These are phyloP conservation scores for Viola odorata DNA, from an alignment of 345 rosid genomes.

Conservation along the genomic window DNA sequence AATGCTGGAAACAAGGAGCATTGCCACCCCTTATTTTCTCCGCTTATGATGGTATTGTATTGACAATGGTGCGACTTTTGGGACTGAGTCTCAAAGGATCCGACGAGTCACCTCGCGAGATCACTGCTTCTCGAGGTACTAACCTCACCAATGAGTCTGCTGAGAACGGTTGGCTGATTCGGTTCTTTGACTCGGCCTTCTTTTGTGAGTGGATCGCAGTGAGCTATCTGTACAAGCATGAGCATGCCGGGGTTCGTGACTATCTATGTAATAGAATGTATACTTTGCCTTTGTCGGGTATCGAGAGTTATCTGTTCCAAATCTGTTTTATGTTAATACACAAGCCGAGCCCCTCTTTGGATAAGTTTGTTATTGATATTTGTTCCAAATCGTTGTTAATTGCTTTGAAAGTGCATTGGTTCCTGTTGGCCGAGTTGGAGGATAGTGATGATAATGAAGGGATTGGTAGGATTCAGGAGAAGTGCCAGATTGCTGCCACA, in stretches of 20 bases:
- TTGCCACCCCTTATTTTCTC: no score
- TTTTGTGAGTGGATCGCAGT: constrained; percentile 99
- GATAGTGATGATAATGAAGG: constrained; percentile 97
- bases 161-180: constrained; percentile 94
- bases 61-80: constrained; percentile 82
- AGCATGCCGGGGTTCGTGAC: constrained; percentile 87
- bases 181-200: constrained; percentile 96
- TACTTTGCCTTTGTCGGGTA: constrained; percentile 78
- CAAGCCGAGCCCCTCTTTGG: constrained; percentile 97
- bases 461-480: constrained; percentile 90
- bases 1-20: no score
- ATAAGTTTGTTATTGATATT: constrained; percentile 89
- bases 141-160: constrained; percentile 67
- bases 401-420: constrained; percentile 97
- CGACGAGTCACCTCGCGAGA: constrained; percentile 87
- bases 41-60: constrained; percentile 33
- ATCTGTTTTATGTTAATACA: constrained; percentile 93
- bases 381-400: constrained; percentile 81
- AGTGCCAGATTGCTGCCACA: constrained; percentile 96
- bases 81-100: constrained; percentile 70
- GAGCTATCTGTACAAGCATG: constrained; percentile 97
- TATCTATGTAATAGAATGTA: constrained; percentile 98
- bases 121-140: constrained; percentile 49
- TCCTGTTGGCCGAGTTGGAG: constrained; percentile 93
- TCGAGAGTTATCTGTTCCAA: constrained; percentile 93